Evolutionary conservation across 2,329 filamentous ascomycete species (phyloP), one percentile per base, ranked within the genome.

Genomic region (Fusarium temperatum): DNA sequence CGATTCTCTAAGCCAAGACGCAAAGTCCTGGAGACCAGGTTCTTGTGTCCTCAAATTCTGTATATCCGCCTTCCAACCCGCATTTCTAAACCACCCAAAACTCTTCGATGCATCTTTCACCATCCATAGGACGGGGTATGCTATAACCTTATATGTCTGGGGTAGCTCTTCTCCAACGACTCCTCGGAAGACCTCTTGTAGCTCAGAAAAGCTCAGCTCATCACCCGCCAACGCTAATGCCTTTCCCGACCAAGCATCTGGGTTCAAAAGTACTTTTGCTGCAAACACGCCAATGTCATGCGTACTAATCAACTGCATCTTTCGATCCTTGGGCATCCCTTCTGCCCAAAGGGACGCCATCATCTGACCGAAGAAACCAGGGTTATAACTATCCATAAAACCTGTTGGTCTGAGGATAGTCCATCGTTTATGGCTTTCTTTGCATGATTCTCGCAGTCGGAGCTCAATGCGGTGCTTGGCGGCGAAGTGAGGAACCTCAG

Each of bases 361-460:
- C 55, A 80, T 66, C 38, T 76, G 71, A 6, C 78, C 75, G 7
- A 80, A 80, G 42, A 66, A 70, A 4, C 70, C 75, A 1, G 76
- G 68, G 15, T 56, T 69, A 14, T 79, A 80, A 28, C 64, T 79
- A 8, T 80, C 77, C 78, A 80, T 78, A n/a, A 80, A 80, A 0
- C 77, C 78, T 0, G 76, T 75, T 8, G 77, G 78, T 18, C 78
- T 59, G 4, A 80, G 45, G 2, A 80, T 77, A 1, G 78, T 78
- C 78, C 79, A 80, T 3, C 62, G 28, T 10, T 59, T 74, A 13
- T 32, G 30, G 3, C 5, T 47, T 13, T 54, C 38, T 2, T 64
- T 10, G 8, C 66, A 75, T 8, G 68, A 11, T 17, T 65, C n/a
- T 0, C 63, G 73, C 0, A 75, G 39, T 11, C 24, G 41, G 3